A percentile compares a stretch with the other conserved stretches of the same genome.
phyloP scores from a whole-genome alignment of 371 early-diverging fungal genomes.

The Apophysomyces sp. region DNA sequence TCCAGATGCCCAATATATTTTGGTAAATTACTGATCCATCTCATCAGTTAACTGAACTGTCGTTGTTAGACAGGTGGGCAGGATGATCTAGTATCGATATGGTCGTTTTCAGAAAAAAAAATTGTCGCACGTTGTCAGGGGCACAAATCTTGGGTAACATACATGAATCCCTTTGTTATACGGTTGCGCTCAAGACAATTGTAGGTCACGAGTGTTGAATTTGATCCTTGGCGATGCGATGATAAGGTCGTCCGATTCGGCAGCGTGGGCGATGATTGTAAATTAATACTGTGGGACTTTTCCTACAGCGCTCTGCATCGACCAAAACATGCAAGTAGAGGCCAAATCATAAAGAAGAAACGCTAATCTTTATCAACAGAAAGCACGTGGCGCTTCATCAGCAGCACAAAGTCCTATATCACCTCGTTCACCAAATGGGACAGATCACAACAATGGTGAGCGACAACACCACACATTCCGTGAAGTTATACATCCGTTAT shows the following conservation, averaged over 20 bases:
- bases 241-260: conserved; percentile 80
- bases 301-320: conserved; percentile 71
- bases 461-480: background rate
- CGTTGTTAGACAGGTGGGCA: conserved; percentile 72
- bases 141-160: conserved; percentile 86
- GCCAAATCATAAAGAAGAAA: background rate
- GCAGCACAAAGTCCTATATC: background rate
- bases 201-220: conserved; percentile 75
- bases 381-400: background rate
- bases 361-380: background rate
- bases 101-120: conserved; percentile 71
- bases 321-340: conserved; percentile 58
- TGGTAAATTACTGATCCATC: too few species aligned
- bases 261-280: conserved; percentile 86
- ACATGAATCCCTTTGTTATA: background rate
- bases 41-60: background rate
- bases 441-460: background rate
- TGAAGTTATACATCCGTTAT: background rate
- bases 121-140: conserved; percentile 87
- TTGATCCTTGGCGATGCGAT: conserved; percentile 86
- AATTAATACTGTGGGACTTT: conserved; percentile 88
- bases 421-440: background rate
- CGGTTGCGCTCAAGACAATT: background rate
- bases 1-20: conserved; percentile 83
- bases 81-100: conserved; percentile 91